Percentiles rank a stretch among this genome's conserved stretches.
Evolutionary conservation across 2,329 filamentous ascomycete species (phyloP).

Genomic region (Arthrinium puccinioides): DNA sequence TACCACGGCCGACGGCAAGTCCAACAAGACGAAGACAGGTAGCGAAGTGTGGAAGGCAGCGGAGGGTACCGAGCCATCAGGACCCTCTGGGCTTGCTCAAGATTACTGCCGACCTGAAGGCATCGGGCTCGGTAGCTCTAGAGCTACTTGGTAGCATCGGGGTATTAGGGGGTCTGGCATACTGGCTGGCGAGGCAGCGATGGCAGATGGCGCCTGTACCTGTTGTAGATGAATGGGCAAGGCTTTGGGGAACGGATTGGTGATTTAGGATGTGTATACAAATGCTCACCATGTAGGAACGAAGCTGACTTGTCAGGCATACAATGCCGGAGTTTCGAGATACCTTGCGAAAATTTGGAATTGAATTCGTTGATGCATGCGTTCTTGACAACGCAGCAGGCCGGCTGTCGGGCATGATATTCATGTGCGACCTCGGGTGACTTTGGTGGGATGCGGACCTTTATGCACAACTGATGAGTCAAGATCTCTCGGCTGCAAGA

Average conservation of each 20-base stretch:
- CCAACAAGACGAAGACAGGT: neutral
- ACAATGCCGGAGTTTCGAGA: too few relatives aligned
- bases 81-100: constrained; percentile 76
- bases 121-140: constrained; percentile 58
- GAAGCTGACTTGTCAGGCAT: too few relatives aligned
- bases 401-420: too few relatives aligned
- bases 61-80: constrained; percentile 34
- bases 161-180: constrained; percentile 63
- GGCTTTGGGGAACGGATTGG: constrained; percentile 17
- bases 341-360: too few relatives aligned
- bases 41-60: constrained; percentile 6
- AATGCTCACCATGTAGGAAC: too few relatives aligned
- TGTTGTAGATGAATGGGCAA: constrained; percentile 20
- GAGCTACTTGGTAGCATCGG: constrained; percentile 70
- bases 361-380: too few relatives aligned
- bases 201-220: constrained; percentile 27
- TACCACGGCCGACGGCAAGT: neutral
- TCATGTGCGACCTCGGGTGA: too few relatives aligned
- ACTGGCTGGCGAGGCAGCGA: constrained; percentile 43
- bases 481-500: too few relatives aligned
- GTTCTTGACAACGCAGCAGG: too few relatives aligned
- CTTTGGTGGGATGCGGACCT: too few relatives aligned
- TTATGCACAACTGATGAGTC: too few relatives aligned
- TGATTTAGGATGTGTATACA: constrained; percentile 4
- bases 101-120: constrained; percentile 58